phyloP scores from a whole-genome alignment of 352 stramenopile genomes.

The Phytophthora kernoviae region DNA sequence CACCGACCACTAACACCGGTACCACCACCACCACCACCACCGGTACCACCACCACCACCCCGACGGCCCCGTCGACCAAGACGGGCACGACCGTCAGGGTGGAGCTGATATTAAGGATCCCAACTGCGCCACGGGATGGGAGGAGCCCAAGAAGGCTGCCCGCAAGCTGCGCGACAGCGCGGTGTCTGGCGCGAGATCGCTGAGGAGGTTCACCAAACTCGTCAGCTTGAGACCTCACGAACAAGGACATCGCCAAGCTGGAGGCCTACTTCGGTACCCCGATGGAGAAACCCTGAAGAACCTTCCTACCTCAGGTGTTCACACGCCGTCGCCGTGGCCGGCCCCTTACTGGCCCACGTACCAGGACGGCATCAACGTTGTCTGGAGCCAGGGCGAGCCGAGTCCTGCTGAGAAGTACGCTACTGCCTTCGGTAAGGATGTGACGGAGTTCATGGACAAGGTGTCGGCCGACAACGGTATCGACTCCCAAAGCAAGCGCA shows the following conservation, averaged over 20 bases:
- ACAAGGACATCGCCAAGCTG: constrained; percentile 32
- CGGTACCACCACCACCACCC: constrained; percentile 1
- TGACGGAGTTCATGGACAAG: constrained; percentile 39
- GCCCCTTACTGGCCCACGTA: constrained; percentile 68
- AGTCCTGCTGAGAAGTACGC: constrained; percentile 58
- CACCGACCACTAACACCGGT: neutral
- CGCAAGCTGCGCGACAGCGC: constrained; percentile 21
- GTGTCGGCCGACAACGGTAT: constrained; percentile 43
- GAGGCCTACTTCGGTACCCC: constrained; percentile 27
- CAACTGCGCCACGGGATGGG: constrained; percentile 37
- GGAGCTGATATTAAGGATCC: neutral
- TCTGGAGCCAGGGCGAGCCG: constrained; percentile 14
- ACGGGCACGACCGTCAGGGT: constrained; percentile 3
- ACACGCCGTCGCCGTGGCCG: constrained; percentile 37
- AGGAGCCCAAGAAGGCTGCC: constrained; percentile 11
- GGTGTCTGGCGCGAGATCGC: constrained; percentile 8
- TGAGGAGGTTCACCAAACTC: constrained; percentile 17
- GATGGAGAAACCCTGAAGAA: constrained; percentile 34
- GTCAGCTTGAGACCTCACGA: constrained; percentile 21
- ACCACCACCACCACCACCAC: constrained; percentile 7
- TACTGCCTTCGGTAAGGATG: constrained; percentile 42
- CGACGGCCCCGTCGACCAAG: constrained; percentile 10
- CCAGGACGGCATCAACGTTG: constrained; percentile 69
- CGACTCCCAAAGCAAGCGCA: constrained; percentile 24
- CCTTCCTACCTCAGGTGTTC: constrained; percentile 20